These are phyloP conservation scores for Spathaspora boniae DNA, from an alignment of 805 yeast species.

Conservation along the genomic window DNA sequence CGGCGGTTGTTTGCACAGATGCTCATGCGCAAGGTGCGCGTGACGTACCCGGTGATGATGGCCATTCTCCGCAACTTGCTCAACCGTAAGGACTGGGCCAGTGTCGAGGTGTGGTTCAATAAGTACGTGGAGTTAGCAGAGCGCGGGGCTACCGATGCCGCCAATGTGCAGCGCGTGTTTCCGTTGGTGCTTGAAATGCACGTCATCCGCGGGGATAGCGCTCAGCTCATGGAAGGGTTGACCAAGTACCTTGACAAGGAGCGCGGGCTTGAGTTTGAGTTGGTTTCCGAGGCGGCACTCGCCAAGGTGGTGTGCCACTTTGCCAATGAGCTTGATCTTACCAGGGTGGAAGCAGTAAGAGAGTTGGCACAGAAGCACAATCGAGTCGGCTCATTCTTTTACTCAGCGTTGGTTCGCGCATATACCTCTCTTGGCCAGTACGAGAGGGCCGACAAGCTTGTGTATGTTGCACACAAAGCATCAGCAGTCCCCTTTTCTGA, in stretches of 20 bases:
- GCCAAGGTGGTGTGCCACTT: slow-evolving; percentile 19
- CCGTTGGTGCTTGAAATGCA: slow-evolving; percentile 25
- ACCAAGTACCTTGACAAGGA: slow-evolving; percentile 5
- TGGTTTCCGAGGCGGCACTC: slow-evolving; percentile 10
- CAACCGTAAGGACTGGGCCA: slow-evolving; percentile 27
- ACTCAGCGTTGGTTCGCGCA: slow-evolving; percentile 23
- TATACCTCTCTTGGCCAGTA: slow-evolving; percentile 28
- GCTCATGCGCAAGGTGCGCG: slow-evolving; percentile 35
- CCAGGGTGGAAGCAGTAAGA: slow-evolving; percentile 17
- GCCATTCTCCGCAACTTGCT: slow-evolving; percentile 22
- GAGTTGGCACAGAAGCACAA: slow-evolving; percentile 15
- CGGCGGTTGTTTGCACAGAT: slow-evolving; percentile 49
- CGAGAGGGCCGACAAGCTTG: slow-evolving; percentile 29
- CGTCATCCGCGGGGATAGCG: too few relatives aligned
- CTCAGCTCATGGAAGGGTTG: too few relatives aligned
- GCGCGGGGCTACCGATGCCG: slow-evolving; percentile 10
- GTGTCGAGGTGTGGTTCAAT: slow-evolving; percentile 27
- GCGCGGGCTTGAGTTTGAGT: background rate
- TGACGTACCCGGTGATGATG: background rate
- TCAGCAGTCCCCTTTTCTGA: slow-evolving; percentile 28
- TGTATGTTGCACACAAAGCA: slow-evolving; percentile 28
- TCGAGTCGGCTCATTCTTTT: slow-evolving; percentile 23
- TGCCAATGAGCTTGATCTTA: slow-evolving; percentile 17
- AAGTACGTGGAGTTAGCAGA: slow-evolving; percentile 20
- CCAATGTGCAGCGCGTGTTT: slow-evolving; percentile 20